Evolutionary conservation across 495 filamentous ascomycete species (phyloP).

Genomic region (Tetracladium setigerum): DNA sequence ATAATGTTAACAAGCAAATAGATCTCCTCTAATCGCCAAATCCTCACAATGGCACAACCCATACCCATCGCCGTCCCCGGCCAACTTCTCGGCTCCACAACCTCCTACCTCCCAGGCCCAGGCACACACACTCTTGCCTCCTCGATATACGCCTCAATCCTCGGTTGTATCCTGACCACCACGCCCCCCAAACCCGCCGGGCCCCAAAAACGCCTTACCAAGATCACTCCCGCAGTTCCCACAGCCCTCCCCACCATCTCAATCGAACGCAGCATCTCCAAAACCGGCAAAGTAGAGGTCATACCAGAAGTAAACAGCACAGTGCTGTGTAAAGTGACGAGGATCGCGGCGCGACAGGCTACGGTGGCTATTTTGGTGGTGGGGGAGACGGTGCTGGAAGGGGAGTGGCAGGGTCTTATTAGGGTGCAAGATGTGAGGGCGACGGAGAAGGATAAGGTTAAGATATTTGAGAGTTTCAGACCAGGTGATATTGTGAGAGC

Average conservation of each 20-base stretch:
- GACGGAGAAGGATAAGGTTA: constrained; percentile 91
- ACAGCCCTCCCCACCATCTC: constrained; percentile 22
- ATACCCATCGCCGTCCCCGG: constrained; percentile 51
- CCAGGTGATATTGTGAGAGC: constrained; percentile 91
- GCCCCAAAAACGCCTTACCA: constrained; percentile 49
- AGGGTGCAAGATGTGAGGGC: constrained; percentile 86
- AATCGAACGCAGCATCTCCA: constrained; percentile 22
- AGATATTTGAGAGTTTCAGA: constrained; percentile 83
- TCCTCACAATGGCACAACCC: constrained; percentile 14
- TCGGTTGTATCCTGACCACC: constrained; percentile 50
- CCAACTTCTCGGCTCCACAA: constrained; percentile 62
- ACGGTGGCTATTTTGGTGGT: constrained; percentile 76
- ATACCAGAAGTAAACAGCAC: constrained; percentile 72
- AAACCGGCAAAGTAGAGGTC: constrained; percentile 46
- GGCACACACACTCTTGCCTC: constrained; percentile 73
- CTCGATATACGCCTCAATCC: constrained; percentile 65
- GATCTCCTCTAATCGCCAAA: neutral
- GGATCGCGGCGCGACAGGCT: constrained; percentile 76
- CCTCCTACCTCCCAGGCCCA: constrained; percentile 60
- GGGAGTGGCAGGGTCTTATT: constrained; percentile 53
- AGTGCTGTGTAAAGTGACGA: constrained; percentile 77
- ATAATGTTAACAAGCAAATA: neutral
- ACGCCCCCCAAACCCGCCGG: constrained; percentile 39
- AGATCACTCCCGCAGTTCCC: constrained; percentile 33
- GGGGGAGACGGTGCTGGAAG: constrained; percentile 52